Conservation (phyloP, 805 yeast genomes). For the Wickerhamiella shivajii region DNA sequence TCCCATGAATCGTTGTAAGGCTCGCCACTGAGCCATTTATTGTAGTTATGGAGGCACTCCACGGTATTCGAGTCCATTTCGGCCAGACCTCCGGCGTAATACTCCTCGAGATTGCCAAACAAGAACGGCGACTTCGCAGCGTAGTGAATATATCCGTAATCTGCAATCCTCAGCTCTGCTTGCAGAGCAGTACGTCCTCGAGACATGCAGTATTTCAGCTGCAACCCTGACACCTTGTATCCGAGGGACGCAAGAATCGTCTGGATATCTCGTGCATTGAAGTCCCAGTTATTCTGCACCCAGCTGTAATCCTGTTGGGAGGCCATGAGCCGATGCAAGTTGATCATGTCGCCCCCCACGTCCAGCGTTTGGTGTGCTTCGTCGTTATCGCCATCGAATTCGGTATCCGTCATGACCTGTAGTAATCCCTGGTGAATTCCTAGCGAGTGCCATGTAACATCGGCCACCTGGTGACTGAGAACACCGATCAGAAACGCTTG, state of each 20-base stretch:
- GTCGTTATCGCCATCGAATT: conserved; percentile 36
- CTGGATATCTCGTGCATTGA: conserved; percentile 32
- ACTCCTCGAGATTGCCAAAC: conserved; percentile 30
- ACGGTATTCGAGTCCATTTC: conserved; percentile 31
- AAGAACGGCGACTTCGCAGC: conserved; percentile 33
- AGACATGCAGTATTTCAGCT: conserved; percentile 35
- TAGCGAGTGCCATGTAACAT: conserved; percentile 55
- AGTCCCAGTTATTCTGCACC: conserved; percentile 21
- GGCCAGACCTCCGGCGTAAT: conserved; percentile 38
- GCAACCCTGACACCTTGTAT: conserved; percentile 22
- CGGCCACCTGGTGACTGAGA: conserved; percentile 48
- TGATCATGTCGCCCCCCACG: conserved; percentile 48
- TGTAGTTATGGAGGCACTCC: conserved; percentile 28
- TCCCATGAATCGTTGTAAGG: conserved; percentile 22
- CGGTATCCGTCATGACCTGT: conserved; percentile 34
- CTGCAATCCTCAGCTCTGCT: conserved; percentile 31
- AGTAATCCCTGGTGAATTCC: conserved; percentile 42
- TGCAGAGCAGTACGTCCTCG: conserved; percentile 39
- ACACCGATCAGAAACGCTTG: conserved; percentile 46
- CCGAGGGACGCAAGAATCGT: conserved; percentile 30
- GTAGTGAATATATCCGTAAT: conserved; percentile 21
- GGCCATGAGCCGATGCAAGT: conserved; percentile 28
- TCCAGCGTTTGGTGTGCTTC: conserved; percentile 42
- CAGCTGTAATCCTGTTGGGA: conserved; percentile 21
- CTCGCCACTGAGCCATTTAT: conserved; percentile 28